Base-by-base conservation (phyloP, 2,329 filamentous ascomycete genomes). In the Fusarium multiceps region DNA sequence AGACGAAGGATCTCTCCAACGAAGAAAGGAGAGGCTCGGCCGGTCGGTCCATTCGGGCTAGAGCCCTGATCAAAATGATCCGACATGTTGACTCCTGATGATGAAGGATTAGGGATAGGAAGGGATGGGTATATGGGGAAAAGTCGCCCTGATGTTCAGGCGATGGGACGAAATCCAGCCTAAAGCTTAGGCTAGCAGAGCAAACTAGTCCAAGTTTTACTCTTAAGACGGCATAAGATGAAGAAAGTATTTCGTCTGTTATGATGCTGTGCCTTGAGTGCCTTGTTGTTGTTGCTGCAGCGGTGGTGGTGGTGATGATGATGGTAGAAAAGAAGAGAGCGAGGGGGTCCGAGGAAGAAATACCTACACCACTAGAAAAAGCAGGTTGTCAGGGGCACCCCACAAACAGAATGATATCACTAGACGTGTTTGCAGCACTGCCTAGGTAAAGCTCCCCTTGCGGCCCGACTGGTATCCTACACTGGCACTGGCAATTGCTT, bases 301-400 rank as follows among this genome's bases (percentile, higher is more conserved):
- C 3, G 5, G 32, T 11, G 9, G 18, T 37, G 18, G 18, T 53
- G 54, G 28, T 66, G 61, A 37, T 40, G 47, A 16, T 37, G 34
- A 37, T n/a, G 32, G 37, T 16, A 32, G 42, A 55, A 49, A 55
- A 37, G 23, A 21, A 55, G 32, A 32, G 37, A 28, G 54, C 32
- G 45, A 25, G 23, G 43, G 34, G 30, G 45, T 28, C n/a, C 27
- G 45, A 34, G 61, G 8, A n/a, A 40, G 28, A 60, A 47, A 66
- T 53, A 34, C 28, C 28, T 54, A 9, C 49, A 54, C 55, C 42
- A 49, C 28, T 16, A 47, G 18, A 66, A 18, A 59, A 53, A 27
- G 9, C 37, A 49, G 27, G 55, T 59, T 61, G 23, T 48, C 40
- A 30, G n/a, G 27, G 43, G 43, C 55, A 66, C 47, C 51, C 21